A percentile compares a stretch with the other conserved stretches of the same genome.
Conservation (phyloP, 495 filamentous ascomycete genomes). For the Lophiostoma macrostomum region DNA sequence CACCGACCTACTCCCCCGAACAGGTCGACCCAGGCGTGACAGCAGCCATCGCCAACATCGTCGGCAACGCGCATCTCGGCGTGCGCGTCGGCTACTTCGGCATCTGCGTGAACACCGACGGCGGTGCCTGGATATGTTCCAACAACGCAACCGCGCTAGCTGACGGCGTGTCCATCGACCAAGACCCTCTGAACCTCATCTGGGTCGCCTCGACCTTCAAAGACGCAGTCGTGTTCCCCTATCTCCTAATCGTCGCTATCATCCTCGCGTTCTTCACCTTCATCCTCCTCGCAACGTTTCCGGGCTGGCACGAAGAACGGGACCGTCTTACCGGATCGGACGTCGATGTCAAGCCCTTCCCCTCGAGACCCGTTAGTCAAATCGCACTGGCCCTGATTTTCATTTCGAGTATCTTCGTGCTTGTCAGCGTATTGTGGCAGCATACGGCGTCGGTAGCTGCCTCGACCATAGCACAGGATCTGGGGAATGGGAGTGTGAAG, state of each 20-base stretch:
- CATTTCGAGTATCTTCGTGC: slow-evolving; percentile 72
- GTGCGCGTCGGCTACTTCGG: slow-evolving; percentile 74
- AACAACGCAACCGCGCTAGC: slow-evolving; percentile 76
- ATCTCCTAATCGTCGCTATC: slow-evolving; percentile 77
- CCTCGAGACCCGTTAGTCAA: slow-evolving; percentile 68
- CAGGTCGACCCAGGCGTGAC: slow-evolving; percentile 85
- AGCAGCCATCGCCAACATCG: slow-evolving; percentile 69
- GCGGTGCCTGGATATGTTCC: slow-evolving; percentile 67
- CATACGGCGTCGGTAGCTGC: slow-evolving; percentile 95
- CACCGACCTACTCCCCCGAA: slow-evolving; percentile 62
- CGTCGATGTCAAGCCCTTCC: slow-evolving; percentile 76
- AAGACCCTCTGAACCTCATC: slow-evolving; percentile 77
- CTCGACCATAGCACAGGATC: slow-evolving; percentile 85
- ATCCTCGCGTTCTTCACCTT: slow-evolving; percentile 76
- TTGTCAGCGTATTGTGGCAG: slow-evolving; percentile 70
- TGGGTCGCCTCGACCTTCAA: slow-evolving; percentile 78
- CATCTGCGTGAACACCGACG: slow-evolving; percentile 72
- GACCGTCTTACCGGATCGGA: slow-evolving; percentile 60
- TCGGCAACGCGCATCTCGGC: slow-evolving; percentile 62
- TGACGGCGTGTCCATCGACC: slow-evolving; percentile 62
- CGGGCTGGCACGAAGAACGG: slow-evolving; percentile 74
- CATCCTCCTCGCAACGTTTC: slow-evolving; percentile 74
- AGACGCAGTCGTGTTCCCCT: slow-evolving; percentile 78
- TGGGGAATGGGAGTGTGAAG: slow-evolving; percentile 89
- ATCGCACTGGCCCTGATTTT: slow-evolving; percentile 76